A percentile compares a stretch with the other conserved stretches of the same genome.
phyloP scores from a whole-genome alignment of 768 basidiomycete genomes.

The Saitozyma sp. region DNA sequence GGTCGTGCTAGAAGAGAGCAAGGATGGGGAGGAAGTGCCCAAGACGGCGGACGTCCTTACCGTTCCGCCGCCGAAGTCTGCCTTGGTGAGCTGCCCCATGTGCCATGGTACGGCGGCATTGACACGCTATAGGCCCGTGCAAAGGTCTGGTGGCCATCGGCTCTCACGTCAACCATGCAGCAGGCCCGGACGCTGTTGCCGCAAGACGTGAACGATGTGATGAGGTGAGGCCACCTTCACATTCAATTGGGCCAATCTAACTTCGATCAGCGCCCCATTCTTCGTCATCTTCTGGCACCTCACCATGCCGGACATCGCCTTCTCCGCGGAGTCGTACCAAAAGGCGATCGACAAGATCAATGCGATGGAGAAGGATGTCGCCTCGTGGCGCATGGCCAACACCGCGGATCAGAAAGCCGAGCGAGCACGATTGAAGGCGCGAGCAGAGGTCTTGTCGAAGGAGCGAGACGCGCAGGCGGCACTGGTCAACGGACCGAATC shows the following conservation, averaged over 20 bases:
- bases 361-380: slow-evolving; percentile 31
- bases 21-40: slow-evolving; percentile 1
- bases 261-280: slow-evolving; percentile 71
- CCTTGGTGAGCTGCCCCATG: not conserved
- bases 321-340: slow-evolving; percentile 74
- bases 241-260: slow-evolving; percentile 8
- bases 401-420: slow-evolving; percentile 27
- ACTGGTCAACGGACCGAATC: slow-evolving; percentile 26
- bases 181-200: slow-evolving; percentile 74
- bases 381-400: slow-evolving; percentile 22
- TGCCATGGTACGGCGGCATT: not conserved
- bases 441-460: slow-evolving; percentile 26
- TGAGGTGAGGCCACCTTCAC: slow-evolving; percentile 15
- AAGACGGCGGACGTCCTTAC: not conserved
- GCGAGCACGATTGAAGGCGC: slow-evolving; percentile 25
- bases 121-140: not conserved
- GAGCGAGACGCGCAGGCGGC: slow-evolving; percentile 39
- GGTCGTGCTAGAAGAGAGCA: slow-evolving; percentile 6
- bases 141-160: slow-evolving; percentile 65
- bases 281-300: slow-evolving; percentile 97
- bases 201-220: slow-evolving; percentile 60
- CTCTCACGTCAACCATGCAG: slow-evolving; percentile 70
- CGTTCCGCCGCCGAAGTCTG: slow-evolving; percentile 7
- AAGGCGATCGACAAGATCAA: slow-evolving; percentile 63
- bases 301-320: slow-evolving; percentile 81